These are phyloP conservation scores for Cordia subcordata DNA, from an alignment of 257 asterid species.

Conservation along the genomic window DNA sequence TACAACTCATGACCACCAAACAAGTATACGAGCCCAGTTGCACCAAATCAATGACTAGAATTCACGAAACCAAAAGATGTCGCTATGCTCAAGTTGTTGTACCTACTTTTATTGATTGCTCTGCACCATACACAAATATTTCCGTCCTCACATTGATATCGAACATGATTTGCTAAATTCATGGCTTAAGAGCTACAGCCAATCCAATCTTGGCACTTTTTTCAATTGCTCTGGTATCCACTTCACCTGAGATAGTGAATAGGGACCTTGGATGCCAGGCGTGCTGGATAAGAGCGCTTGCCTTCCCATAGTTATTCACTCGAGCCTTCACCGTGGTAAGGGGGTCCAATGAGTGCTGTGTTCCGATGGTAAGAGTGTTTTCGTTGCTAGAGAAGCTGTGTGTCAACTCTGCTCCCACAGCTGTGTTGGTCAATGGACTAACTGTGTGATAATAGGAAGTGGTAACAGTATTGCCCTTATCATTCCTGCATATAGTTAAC, in stretches of 20 bases:
- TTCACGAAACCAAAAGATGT: no score
- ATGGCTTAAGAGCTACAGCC: constrained; percentile 87
- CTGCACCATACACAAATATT: no score
- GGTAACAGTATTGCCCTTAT: constrained; percentile 60
- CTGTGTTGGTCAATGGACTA: constrained; percentile 72
- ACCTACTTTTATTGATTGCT: no score
- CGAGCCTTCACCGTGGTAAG: constrained; percentile 79
- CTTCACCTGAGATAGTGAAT: constrained; percentile 91
- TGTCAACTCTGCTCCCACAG: constrained; percentile 90
- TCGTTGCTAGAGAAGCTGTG: constrained; percentile 83
- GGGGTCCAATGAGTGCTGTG: constrained; percentile 82
- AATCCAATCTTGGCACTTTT: constrained; percentile 87
- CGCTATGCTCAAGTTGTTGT: no score
- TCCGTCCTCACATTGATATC: no score
- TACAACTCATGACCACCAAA: no score
- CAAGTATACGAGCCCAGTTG: no score
- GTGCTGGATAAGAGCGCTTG: constrained; percentile 87
- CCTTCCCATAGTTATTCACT: constrained; percentile 77
- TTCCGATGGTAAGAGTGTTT: constrained; percentile 77
- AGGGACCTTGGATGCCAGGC: constrained; percentile 86
- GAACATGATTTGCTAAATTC: constrained; percentile 15
- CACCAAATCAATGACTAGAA: no score
- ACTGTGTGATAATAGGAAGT: constrained; percentile 89
- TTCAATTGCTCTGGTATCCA: constrained; percentile 88
- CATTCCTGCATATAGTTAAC: constrained; percentile 46